Evolutionary conservation across 441 rosid species (phyloP), one percentile per base, ranked within the genome.

Genomic region (Populus tomentosa): DNA sequence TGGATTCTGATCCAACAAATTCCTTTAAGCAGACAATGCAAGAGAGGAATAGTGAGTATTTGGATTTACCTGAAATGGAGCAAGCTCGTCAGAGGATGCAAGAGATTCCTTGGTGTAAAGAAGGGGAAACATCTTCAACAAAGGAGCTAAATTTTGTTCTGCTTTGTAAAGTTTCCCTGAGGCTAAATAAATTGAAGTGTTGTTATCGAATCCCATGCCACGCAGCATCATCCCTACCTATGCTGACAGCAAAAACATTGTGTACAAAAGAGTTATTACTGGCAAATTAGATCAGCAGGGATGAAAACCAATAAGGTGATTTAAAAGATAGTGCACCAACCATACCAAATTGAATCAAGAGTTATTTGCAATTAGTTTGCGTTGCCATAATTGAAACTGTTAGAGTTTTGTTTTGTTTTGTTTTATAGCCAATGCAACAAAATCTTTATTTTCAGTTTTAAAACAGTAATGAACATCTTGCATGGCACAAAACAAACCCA

Each of bases 151-250:
- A 83, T 95, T 85, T 73, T 79, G 88, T 76, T 90, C 91, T 53
- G 90, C 90, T 71, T 84, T 86, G 85, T 92, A 93, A 75, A 95
- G 85, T 81, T 81, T 83, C 67, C 99, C 99, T 0, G 98, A 92
- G 72, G 99, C 99, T 80, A 93, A 80, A 85, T 88, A 95, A 80
- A 95, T 90, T 13, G 97, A 86, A 35, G 95, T 95, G 71, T 81
- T 88, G 82, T 90, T 94, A 84, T 86, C 93, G 75, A 95, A 93
- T 84, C 99, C 99, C 98, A 95, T 95, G 78, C 97, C 98, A 35
- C 92, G 91, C 61, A 95, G 89, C 92, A 95, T 89, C 94, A 95
- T 84, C 80, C 98, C 98, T 8, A 95, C 97, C 98, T 95, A 87
- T 83, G 84, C 85, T 88, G 86, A 90, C 95, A 74, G 67, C 72